Evolutionary conservation across 257 asterid genomes (phyloP), one percentile per base, ranked within the genome.

Genomic region (Lycium barbarum): DNA sequence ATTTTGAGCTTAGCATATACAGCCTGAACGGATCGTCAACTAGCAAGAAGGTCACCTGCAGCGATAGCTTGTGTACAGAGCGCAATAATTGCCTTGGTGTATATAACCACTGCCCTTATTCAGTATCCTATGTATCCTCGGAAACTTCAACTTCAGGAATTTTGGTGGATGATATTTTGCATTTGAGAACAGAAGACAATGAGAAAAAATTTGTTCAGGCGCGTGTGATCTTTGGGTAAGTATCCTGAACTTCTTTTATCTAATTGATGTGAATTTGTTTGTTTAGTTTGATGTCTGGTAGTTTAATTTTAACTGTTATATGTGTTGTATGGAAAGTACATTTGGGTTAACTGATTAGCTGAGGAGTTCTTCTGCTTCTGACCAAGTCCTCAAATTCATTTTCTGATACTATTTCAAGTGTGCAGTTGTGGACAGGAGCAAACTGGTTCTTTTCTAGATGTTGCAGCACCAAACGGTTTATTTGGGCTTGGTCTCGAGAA

Each of bases 71-170:
- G 82, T 95, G 98, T 54, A 53, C 90, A 43, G 88, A 85, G 84
- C 91, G 57, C 36, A 81, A 76, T 73, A 74, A 89, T 84, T 95
- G 97, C 91, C 83, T 79, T 49, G 89, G 84, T 57, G 84, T 86
- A 84, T 86, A 90, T 72, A 84, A 70, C 79, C 91, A 72, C 84
- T 95, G 98, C 91, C 96, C 96, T 89, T 95, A 94, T 87, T 85
- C 92, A 59, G 95, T 92, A 47, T 93, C 98, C 22, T 95, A 95
- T 84, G 91, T 95, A 84, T 93, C 98, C 12, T 90, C 95, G 14
- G 97, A 92, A 66, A 95, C 98, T 84, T 95, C 98, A 84, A 95
- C 98, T 85, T 93, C 98, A n/a, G 98, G 98, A 83, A 80, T 94
- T 83, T 85, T 95, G 84, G 85, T 95, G 88, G 96, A 94, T 87